Conservation (phyloP, 208 protist genomes). For the Wallacemonas sp. region DNA sequence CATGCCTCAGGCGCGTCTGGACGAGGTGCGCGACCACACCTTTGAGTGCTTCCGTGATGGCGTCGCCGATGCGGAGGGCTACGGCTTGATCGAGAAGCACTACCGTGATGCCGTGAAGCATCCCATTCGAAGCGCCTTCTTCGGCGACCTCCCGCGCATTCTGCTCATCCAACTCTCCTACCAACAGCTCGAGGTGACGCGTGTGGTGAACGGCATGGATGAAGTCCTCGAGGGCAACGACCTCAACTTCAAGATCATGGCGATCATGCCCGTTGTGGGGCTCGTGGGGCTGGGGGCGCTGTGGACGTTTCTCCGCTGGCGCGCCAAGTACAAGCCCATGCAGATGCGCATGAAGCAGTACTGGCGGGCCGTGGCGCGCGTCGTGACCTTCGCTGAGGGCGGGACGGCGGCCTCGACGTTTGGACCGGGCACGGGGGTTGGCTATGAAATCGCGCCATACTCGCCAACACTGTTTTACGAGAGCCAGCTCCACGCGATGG, state of each 20-base stretch:
- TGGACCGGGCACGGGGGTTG: neutral
- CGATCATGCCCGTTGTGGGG: constrained; percentile 58
- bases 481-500: neutral
- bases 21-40: constrained; percentile 42
- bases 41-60: constrained; percentile 45
- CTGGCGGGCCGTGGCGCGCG: constrained; percentile 64
- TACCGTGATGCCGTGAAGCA: constrained; percentile 67
- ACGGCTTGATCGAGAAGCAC: constrained; percentile 59
- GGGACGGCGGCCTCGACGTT: neutral
- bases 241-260: constrained; percentile 83
- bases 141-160: constrained; percentile 70
- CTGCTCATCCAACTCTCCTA: constrained; percentile 73
- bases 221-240: constrained; percentile 82
- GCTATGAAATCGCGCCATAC: neutral
- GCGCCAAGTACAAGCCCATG: constrained; percentile 37
- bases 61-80: constrained; percentile 56
- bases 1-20: constrained; percentile 32
- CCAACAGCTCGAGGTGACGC: constrained; percentile 72
- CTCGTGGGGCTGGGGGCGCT: constrained; percentile 22
- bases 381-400: constrained; percentile 49
- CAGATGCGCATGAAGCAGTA: constrained; percentile 56
- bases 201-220: constrained; percentile 75
- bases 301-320: constrained; percentile 34
- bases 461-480: neutral
- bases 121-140: constrained; percentile 59